Base-by-base conservation (phyloP, 257 asterid genomes). In the Oldenlandia corymbosa region DNA sequence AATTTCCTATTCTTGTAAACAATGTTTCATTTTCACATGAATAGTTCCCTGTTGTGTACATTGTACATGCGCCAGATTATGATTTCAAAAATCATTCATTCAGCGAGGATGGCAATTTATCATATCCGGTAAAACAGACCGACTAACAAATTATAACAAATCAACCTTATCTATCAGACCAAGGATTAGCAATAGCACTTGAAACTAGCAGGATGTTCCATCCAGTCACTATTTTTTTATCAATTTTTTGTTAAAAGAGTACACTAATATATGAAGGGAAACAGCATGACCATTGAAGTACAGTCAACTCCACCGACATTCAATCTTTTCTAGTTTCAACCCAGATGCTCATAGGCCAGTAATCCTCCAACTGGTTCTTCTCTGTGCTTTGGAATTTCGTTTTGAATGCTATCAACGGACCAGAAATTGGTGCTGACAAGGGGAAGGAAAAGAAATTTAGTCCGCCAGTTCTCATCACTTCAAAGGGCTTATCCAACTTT, bases 381-480 rank as follows among this genome's bases (percentile, higher is more conserved):
- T 48, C 30, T 2, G 28, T 16, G 1, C 46, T 17, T 17, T 9
- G 61, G 10, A 32, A 7, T 4, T 36, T 39, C 28, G 16, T 20
- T 23, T 66, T 5, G 49, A 48, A 23, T 7, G 9, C 43, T 32
- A 18, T 20, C 37, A 10, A 7, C 28, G 42, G n/a, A n/a, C n/a
- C n/a, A n/a, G n/a, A n/a, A n/a, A n/a, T 11, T 20, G 45, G 49
- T 16, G 31, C 3, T 28, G 12, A 7, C 23, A 23, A n/a, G 58
- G 62, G 20, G 3, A 24, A 39, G 53, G 45, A 48, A 53, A 58
- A 10, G 60, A 64, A 34, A 9, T 47, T 7, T 58, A 59, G 3
- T 52, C 69, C 49, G 56, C 65, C 43, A 30, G 52, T 23, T 60
- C 62, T 49, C 54, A 34, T 32, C 45, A 62, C 39, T 26, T 27